A percentile compares a stretch with the other conserved stretches of the same genome.
phyloP scores from a whole-genome alignment of 305 asterid genomes.

The Fraxinus paxiana region DNA sequence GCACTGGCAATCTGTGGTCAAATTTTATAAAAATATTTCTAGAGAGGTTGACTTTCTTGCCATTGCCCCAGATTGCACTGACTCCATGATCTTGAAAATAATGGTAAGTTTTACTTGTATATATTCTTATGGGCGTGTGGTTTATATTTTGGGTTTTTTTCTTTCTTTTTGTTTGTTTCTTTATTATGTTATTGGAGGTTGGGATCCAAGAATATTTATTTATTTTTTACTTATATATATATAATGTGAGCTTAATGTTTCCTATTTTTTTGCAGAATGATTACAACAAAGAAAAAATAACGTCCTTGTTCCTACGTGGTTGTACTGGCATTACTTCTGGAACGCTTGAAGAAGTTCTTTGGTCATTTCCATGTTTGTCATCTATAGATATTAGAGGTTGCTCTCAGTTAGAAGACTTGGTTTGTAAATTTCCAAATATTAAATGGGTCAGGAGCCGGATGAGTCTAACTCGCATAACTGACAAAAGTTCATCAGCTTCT shows the following conservation, averaged over 20 bases:
- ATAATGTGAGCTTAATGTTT: constrained; percentile 22
- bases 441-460: constrained; percentile 65
- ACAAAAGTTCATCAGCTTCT: constrained; percentile 42
- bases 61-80: constrained; percentile 61
- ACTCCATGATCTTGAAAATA: constrained; percentile 53
- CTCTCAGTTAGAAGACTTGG: constrained; percentile 79
- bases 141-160: not conserved
- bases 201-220: not conserved
- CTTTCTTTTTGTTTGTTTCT: not conserved
- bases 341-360: constrained; percentile 76
- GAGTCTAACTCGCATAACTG: constrained; percentile 55
- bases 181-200: not conserved
- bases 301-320: constrained; percentile 70
- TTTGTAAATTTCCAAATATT: constrained; percentile 66
- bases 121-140: not conserved
- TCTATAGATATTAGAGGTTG: constrained; percentile 89
- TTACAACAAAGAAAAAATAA: constrained; percentile 67
- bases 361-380: constrained; percentile 54
- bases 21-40: constrained; percentile 56
- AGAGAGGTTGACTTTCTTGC: constrained; percentile 70
- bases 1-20: constrained; percentile 77
- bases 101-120: constrained; percentile 53
- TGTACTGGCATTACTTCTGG: constrained; percentile 67
- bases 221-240: not conserved
- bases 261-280: constrained; percentile 58